Conservation (phyloP, 2,329 filamentous ascomycete genomes). For the Coleophoma eucalyptorum region DNA sequence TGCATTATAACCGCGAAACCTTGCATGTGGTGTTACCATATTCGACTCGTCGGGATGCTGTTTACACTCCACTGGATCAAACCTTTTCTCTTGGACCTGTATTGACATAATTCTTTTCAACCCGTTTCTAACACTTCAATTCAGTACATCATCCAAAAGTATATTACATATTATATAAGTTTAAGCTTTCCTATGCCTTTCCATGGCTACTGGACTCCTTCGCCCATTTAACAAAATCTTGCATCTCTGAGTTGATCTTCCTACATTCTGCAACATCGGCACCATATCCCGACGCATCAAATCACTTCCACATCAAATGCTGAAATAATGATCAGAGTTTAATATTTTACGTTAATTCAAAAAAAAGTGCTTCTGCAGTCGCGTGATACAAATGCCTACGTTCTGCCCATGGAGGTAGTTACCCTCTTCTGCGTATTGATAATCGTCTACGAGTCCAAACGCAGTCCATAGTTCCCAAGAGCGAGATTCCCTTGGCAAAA, state of each 20-base stretch:
- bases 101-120: too few species aligned
- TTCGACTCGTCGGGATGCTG: too few species aligned
- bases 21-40: too few species aligned
- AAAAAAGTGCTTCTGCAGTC: not conserved
- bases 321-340: not conserved
- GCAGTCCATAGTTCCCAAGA: not conserved
- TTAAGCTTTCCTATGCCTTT: not conserved
- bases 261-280: slow-evolving; percentile 23
- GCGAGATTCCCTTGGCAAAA: not conserved
- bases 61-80: too few species aligned
- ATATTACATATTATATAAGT: not conserved
- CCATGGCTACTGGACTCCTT: slow-evolving; percentile 1
- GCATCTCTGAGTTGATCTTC: slow-evolving; percentile 3
- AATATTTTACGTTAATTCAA: not conserved
- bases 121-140: too few species aligned
- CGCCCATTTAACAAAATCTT: slow-evolving; percentile 6
- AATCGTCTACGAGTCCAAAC: not conserved
- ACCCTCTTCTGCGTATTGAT: not conserved
- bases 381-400: too few species aligned
- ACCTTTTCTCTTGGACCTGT: too few species aligned
- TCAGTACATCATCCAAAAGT: not conserved
- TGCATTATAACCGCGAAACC: too few species aligned
- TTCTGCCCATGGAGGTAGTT: not conserved
- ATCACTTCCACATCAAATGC: slow-evolving; percentile 31
- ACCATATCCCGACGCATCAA: slow-evolving; percentile 29